A percentile compares a stretch with the other conserved stretches of the same genome.
These are phyloP conservation scores for Diaporthe australafricana DNA, from an alignment of 2,329 filamentous ascomycete genomes.

Conservation along the genomic window DNA sequence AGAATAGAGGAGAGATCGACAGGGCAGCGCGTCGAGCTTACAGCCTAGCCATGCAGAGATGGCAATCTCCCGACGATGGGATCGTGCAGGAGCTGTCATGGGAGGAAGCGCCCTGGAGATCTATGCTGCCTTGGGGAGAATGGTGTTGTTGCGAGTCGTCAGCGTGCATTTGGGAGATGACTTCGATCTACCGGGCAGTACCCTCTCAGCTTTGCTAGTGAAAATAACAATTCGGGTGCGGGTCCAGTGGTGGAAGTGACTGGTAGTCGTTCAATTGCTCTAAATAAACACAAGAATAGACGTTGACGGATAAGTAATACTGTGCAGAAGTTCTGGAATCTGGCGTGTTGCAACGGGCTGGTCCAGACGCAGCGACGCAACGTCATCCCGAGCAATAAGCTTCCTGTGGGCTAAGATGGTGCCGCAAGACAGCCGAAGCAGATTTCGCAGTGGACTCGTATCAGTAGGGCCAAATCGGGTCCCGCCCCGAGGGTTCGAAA, in stretches of 20 bases:
- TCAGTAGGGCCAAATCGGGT: background rate
- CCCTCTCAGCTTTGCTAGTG: background rate
- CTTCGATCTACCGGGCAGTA: too few relatives aligned
- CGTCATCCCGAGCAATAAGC: conserved; percentile 30
- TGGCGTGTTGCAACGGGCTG: conserved; percentile 13
- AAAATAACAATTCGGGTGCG: background rate
- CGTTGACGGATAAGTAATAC: background rate
- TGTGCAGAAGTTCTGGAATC: conserved; percentile 13
- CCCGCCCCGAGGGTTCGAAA: background rate
- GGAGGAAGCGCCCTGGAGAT: background rate
- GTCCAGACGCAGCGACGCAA: conserved; percentile 7
- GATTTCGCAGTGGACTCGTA: background rate
- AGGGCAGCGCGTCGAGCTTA: conserved; percentile 4
- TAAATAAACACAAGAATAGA: background rate
- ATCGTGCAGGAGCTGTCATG: background rate
- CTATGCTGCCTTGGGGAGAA: background rate
- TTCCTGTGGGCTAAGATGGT: conserved; percentile 20
- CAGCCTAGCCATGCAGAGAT: background rate
- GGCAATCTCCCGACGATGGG: conserved; percentile 3
- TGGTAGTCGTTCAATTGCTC: background rate
- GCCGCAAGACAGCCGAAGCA: conserved; percentile 5
- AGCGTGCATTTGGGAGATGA: background rate
- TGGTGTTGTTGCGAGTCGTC: background rate
- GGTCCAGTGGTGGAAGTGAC: too few relatives aligned
- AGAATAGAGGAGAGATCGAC: conserved; percentile 19